Percentiles rank a stretch among this genome's conserved stretches.
Evolutionary conservation across 345 rosid species (phyloP).

Genomic region (Dovyalis caffra): DNA sequence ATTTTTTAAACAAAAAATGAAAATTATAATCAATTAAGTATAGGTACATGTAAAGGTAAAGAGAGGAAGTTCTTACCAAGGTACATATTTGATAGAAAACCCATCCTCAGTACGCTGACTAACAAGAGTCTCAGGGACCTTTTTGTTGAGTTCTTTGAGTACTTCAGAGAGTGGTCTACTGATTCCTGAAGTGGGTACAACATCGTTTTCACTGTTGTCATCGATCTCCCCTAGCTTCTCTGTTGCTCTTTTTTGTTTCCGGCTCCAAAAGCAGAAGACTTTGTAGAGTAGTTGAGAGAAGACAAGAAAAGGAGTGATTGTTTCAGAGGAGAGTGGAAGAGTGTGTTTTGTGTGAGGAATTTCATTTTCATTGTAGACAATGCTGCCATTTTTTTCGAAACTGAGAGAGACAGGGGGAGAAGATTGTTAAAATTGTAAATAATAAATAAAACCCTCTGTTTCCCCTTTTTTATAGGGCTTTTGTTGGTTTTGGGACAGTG

Average conservation of each 20-base stretch:
- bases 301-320: background rate
- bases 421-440: no score
- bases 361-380: background rate
- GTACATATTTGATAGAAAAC: slow-evolving; percentile 62
- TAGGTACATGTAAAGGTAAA: no score
- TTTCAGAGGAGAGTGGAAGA: background rate
- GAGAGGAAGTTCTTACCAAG: slow-evolving; percentile 43
- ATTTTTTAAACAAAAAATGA: background rate
- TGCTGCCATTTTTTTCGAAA: background rate
- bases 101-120: slow-evolving; percentile 59
- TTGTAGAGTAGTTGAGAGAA: slow-evolving; percentile 1
- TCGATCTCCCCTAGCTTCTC: slow-evolving; percentile 3
- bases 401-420: background rate
- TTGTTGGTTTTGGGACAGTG: no score
- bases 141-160: slow-evolving; percentile 77
- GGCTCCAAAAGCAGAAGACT: slow-evolving; percentile 3
- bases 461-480: no score
- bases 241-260: slow-evolving; percentile 1
- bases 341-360: background rate
- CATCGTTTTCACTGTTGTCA: slow-evolving; percentile 34
- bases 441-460: no score
- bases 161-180: slow-evolving; percentile 65
- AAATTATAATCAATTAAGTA: no score
- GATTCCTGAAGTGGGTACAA: slow-evolving; percentile 61
- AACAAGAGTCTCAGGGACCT: slow-evolving; percentile 64